Evolutionary conservation across 1,284 basidiomycete species (phyloP).

Genomic region (Pulveroboletus sp.): DNA sequence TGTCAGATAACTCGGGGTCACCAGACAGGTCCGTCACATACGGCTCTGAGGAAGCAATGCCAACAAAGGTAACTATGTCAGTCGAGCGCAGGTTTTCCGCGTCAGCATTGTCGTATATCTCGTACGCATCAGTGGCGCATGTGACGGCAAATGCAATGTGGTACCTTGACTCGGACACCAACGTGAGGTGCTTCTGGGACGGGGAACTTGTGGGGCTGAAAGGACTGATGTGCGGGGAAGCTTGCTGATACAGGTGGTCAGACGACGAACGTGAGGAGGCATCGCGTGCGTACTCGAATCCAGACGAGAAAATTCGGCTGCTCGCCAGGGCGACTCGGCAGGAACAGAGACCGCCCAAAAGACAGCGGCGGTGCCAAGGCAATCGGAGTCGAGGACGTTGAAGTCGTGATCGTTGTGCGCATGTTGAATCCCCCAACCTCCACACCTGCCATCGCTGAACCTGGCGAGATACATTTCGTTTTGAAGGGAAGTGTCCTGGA

Average conservation of each 20-base stretch:
- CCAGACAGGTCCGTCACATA: conserved; percentile 38
- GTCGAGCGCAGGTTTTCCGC: conserved; percentile 54
- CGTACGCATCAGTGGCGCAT: conserved; percentile 9
- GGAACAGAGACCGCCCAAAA: conserved; percentile 75
- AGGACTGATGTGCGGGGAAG: conserved; percentile 28
- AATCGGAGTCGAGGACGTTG: conserved; percentile 43
- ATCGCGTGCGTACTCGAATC: conserved; percentile 21
- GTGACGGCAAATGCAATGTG: neutral
- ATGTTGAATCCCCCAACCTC: conserved; percentile 69
- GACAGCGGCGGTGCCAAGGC: conserved; percentile 60
- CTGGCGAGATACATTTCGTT: conserved; percentile 68
- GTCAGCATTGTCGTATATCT: conserved; percentile 57
- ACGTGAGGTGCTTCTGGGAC: conserved; percentile 52
- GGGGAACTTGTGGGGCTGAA: conserved; percentile 66
- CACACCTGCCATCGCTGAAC: conserved; percentile 45
- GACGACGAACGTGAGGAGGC: neutral
- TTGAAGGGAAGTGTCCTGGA: conserved; percentile 77
- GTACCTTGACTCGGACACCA: conserved; percentile 70
- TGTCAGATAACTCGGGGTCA: conserved; percentile 21
- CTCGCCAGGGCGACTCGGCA: conserved; percentile 56
- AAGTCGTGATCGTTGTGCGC: conserved; percentile 30
- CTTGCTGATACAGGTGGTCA: conserved; percentile 17
- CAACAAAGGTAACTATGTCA: conserved; percentile 65
- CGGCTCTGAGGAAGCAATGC: conserved; percentile 66
- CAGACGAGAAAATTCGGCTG: conserved; percentile 39